Evolutionary conservation across 768 basidiomycete genomes (phyloP).

Genomic region (Tephrocybe rancida): DNA sequence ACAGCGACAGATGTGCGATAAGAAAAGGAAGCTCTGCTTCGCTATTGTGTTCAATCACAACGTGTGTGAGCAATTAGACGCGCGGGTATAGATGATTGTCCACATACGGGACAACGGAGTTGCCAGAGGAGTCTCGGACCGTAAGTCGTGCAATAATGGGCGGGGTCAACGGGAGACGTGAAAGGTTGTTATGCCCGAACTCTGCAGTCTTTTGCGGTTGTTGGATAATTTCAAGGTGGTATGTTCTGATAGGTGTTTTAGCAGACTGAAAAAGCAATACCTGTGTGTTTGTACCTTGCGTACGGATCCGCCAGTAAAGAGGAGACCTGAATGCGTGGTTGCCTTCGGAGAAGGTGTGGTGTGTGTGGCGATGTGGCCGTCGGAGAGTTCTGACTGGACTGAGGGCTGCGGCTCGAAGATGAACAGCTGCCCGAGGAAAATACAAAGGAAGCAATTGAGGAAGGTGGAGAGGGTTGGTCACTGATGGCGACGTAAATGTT

Average conservation of each 20-base stretch:
- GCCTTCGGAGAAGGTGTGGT: slow-evolving; percentile 36
- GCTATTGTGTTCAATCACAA: slow-evolving; percentile 41
- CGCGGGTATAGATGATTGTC: slow-evolving; percentile 9
- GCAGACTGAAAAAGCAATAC: slow-evolving; percentile 1
- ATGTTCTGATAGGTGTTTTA: slow-evolving; percentile 46
- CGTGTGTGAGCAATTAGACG: slow-evolving; percentile 1
- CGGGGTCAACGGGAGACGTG: slow-evolving; percentile 82
- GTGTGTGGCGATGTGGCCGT: slow-evolving; percentile 37
- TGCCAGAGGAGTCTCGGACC: slow-evolving; percentile 72
- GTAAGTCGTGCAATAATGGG: slow-evolving; percentile 82
- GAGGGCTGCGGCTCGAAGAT: slow-evolving; percentile 42
- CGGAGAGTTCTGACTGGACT: slow-evolving; percentile 43
- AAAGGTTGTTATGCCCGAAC: slow-evolving; percentile 73
- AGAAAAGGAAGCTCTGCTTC: slow-evolving; percentile 88
- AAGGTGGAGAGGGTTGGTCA: slow-evolving; percentile 52
- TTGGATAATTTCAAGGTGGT: slow-evolving; percentile 85
- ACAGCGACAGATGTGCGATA: slow-evolving; percentile 79
- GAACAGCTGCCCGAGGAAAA: slow-evolving; percentile 36
- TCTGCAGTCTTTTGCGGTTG: slow-evolving; percentile 83
- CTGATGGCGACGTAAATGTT: slow-evolving; percentile 25
- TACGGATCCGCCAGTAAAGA: slow-evolving; percentile 59
- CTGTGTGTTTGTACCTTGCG: slow-evolving; percentile 43
- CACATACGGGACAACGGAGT: slow-evolving; percentile 78
- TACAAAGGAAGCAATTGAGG: slow-evolving; percentile 40
- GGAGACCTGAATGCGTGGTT: slow-evolving; percentile 59